These are phyloP conservation scores for Leptodontidium sp. DNA, from an alignment of 2,329 filamentous ascomycete species.

Conservation along the genomic window DNA sequence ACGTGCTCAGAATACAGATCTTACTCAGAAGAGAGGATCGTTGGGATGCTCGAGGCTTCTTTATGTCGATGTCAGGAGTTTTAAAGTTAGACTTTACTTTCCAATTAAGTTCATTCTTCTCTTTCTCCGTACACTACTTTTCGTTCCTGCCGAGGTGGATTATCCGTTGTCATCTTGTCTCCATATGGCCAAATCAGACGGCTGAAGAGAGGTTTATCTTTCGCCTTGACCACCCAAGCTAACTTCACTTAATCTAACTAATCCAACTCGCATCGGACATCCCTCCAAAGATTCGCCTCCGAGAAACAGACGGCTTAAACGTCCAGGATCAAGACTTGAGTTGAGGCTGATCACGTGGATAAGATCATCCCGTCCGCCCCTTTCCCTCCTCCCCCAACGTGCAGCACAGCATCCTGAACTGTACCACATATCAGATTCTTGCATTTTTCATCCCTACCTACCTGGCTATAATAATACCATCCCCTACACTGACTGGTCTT, in stretches of 20 bases:
- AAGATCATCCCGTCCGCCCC: not conserved
- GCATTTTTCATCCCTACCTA: not conserved
- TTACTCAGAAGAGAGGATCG: too few relatives aligned
- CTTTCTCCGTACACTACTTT: not conserved
- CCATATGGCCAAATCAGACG: not conserved
- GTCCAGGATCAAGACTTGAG: not conserved
- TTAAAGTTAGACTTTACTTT: too few relatives aligned
- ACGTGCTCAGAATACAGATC: not conserved
- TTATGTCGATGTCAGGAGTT: too few relatives aligned
- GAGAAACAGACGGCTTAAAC: not conserved
- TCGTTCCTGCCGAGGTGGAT: not conserved
- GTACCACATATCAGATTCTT: not conserved
- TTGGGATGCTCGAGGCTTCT: too few relatives aligned
- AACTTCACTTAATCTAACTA: too few relatives aligned
- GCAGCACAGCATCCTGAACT: not conserved
- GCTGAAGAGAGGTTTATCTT: not conserved
- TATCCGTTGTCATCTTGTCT: not conserved
- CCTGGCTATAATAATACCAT: not conserved
- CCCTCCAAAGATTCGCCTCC: not conserved
- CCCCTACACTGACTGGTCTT: not conserved
- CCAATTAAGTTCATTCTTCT: too few relatives aligned
- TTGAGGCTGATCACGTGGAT: conserved; percentile 12
- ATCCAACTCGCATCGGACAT: conserved; percentile 10
- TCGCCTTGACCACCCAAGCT: not conserved
- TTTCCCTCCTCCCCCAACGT: conserved; percentile 1